A percentile compares a stretch with the other conserved stretches of the same genome.
Evolutionary conservation across 2,329 filamentous ascomycete species (phyloP).

Genomic region (Phymatotrichopsis omnivora): DNA sequence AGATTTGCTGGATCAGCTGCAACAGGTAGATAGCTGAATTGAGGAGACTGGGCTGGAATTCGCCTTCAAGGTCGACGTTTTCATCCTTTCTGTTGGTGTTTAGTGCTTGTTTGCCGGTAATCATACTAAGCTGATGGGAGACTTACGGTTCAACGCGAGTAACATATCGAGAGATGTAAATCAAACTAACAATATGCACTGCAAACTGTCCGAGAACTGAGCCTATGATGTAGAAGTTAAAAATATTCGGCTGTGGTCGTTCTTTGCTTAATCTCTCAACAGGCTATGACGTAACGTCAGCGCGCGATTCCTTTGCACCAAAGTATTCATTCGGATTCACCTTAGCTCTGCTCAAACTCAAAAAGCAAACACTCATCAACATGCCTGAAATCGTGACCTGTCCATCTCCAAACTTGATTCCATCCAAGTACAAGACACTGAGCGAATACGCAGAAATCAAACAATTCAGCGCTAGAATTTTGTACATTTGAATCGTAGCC

Average conservation of each 20-base stretch:
- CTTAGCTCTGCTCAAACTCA: conserved; percentile 97
- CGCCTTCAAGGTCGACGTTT: conserved; percentile 81
- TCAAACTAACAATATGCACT: conserved; percentile 83
- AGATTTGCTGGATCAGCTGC: conserved; percentile 97
- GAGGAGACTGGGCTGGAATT: conserved; percentile 84
- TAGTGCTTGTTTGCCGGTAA: conserved; percentile 27
- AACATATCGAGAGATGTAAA: conserved; percentile 87
- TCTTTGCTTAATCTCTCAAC: conserved; percentile 95
- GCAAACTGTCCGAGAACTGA: conserved; percentile 96
- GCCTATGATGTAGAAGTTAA: conserved; percentile 97
- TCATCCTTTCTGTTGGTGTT: conserved; percentile 40
- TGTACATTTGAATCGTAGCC: conserved; percentile 99
- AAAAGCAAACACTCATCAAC: conserved; percentile 99
- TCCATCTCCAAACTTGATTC: conserved; percentile 97
- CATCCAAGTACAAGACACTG: conserved; percentile 90
- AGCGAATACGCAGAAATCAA: conserved; percentile 96
- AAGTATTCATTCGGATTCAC: too few species aligned
- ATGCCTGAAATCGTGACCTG: conserved; percentile 98
- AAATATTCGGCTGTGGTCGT: conserved; percentile 95
- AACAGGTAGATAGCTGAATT: conserved; percentile 96
- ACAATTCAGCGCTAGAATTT: conserved; percentile 95
- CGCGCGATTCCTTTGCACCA: too few species aligned
- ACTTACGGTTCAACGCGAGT: conserved; percentile 76
- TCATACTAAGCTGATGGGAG: neutral
- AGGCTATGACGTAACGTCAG: conserved; percentile 49